phyloP scores from a whole-genome alignment of 140 eudicot species.

The Oenanthe javanica region DNA sequence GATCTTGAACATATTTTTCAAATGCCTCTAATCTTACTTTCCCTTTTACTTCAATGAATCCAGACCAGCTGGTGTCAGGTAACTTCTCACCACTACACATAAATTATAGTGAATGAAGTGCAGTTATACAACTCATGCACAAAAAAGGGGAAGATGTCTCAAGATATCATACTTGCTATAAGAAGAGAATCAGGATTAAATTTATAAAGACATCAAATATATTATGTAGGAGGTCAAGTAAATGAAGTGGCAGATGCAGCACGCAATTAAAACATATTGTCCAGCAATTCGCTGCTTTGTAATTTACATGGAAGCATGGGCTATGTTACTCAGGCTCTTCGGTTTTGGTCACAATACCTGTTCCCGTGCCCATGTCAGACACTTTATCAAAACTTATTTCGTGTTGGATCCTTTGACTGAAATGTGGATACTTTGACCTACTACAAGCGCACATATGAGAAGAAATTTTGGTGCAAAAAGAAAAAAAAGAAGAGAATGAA shows the following conservation, averaged over 20 bases:
- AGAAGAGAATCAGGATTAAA: neutral
- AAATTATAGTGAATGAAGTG: slow-evolving; percentile 29
- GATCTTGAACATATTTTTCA: slow-evolving; percentile 73
- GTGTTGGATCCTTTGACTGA: too few relatives aligned
- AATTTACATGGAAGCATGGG: neutral
- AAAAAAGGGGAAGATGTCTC: neutral
- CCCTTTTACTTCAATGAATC: slow-evolving; percentile 63
- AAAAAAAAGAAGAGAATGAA: too few relatives aligned
- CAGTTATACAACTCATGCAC: slow-evolving; percentile 9
- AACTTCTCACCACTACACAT: slow-evolving; percentile 74
- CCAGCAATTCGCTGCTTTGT: neutral
- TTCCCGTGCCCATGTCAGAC: too few relatives aligned
- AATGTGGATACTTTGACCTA: too few relatives aligned
- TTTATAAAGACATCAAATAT: neutral
- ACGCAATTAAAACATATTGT: neutral
- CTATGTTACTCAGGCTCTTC: too few relatives aligned
- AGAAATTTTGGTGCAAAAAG: too few relatives aligned
- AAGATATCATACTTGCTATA: neutral
- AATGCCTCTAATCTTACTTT: slow-evolving; percentile 75
- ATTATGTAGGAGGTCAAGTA: neutral
- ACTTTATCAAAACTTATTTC: too few relatives aligned
- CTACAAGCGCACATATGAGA: too few relatives aligned
- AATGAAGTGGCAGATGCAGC: neutral
- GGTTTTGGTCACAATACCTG: too few relatives aligned
- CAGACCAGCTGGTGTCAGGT: slow-evolving; percentile 58